A percentile compares a stretch with the other conserved stretches of the same genome.
These are phyloP conservation scores for Tricholoma saponaceum DNA, from an alignment of 768 basidiomycete genomes.

Conservation along the genomic window DNA sequence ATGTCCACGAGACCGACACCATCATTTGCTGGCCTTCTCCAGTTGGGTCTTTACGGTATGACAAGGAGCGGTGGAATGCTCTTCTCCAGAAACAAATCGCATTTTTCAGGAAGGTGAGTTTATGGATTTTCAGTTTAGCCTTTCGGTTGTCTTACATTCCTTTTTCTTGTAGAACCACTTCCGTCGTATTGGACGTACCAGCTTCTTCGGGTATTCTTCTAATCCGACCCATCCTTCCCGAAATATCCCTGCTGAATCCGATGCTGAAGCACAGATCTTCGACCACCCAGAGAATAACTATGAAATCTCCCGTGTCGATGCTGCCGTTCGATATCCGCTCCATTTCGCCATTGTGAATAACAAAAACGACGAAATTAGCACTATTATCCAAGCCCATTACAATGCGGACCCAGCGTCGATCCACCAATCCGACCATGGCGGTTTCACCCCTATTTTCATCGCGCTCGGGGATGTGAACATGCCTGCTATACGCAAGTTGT, in stretches of 20 bases:
- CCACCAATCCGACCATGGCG: conserved; percentile 8
- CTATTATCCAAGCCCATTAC: background rate
- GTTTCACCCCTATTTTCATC: conserved; percentile 12
- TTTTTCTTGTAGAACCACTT: conserved; percentile 17
- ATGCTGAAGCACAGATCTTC: background rate
- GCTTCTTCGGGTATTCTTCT: conserved; percentile 19
- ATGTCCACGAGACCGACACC: conserved; percentile 12
- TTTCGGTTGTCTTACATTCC: background rate
- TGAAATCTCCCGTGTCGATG: background rate
- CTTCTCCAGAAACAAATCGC: conserved; percentile 3
- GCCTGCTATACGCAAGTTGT: conserved; percentile 7
- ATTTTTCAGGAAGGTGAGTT: conserved; percentile 7
- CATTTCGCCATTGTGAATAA: background rate
- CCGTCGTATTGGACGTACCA: conserved; percentile 22
- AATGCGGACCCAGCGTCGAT: conserved; percentile 7
- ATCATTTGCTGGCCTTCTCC: conserved; percentile 24
- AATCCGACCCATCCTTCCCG: conserved; percentile 19
- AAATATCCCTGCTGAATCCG: background rate
- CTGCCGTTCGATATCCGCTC: background rate
- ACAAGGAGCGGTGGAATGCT: background rate
- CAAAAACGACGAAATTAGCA: background rate
- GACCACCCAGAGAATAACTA: background rate
- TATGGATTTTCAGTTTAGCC: background rate
- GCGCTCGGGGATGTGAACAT: conserved; percentile 7
- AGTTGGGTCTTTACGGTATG: background rate